Evolutionary conservation across 306 rosid genomes (phyloP).

Genomic region (Carpinus fangiana): DNA sequence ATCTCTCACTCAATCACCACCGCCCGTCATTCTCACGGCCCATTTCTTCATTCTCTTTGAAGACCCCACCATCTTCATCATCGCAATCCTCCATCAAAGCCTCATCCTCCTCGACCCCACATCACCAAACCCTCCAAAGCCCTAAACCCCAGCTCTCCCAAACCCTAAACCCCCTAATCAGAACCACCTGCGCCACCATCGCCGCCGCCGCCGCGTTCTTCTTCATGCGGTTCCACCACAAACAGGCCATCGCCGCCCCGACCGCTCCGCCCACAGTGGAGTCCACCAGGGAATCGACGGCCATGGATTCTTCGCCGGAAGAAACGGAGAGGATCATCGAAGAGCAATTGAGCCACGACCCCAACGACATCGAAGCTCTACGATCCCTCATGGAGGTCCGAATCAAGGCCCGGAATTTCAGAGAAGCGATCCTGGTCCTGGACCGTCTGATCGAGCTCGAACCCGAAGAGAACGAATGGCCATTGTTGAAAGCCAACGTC

Average conservation of each 20-base stretch:
- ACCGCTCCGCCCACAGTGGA: slow-evolving; percentile 30
- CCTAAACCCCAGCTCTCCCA: slow-evolving; percentile 33
- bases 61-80: slow-evolving; percentile 13
- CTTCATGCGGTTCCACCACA: slow-evolving; percentile 46
- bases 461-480: slow-evolving; percentile 70
- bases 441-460: slow-evolving; percentile 64
- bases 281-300: slow-evolving; percentile 26
- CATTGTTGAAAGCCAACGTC: slow-evolving; percentile 67
- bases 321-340: slow-evolving; percentile 48
- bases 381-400: slow-evolving; percentile 52
- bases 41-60: slow-evolving; percentile 36
- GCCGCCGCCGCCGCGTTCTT: slow-evolving; percentile 58
- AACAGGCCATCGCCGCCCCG: slow-evolving; percentile 51
- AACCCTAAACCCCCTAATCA: slow-evolving; percentile 45
- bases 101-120: slow-evolving; percentile 28
- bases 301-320: slow-evolving; percentile 14
- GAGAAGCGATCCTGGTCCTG: slow-evolving; percentile 51
- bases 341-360: slow-evolving; percentile 42
- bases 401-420: slow-evolving; percentile 45
- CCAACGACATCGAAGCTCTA: slow-evolving; percentile 53
- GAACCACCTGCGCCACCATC: slow-evolving; percentile 50
- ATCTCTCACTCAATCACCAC: slow-evolving; percentile 49
- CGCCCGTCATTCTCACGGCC: slow-evolving; percentile 39
- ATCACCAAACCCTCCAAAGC: slow-evolving; percentile 25
- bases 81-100: slow-evolving; percentile 38